Evolutionary conservation across 805 yeast genomes (phyloP), one percentile per base, ranked within the genome.

Genomic region (Ogataea methylovora): DNA sequence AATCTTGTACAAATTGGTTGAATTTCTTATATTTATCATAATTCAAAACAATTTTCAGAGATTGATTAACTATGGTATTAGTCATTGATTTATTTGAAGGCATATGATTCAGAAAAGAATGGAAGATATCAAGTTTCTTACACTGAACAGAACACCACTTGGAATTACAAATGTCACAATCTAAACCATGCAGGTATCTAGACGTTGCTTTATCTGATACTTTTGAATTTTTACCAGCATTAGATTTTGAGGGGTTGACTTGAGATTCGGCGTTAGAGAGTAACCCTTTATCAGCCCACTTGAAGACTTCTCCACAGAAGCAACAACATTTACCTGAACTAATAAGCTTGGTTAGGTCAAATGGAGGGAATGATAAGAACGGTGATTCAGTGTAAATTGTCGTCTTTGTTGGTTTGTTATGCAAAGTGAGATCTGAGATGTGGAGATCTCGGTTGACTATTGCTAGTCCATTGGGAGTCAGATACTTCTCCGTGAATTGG

Each of bases 111-210:
- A 56, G 30, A 4, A 51, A 11, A 1, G 27, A 17, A 35, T 56
- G 61, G 26, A 38, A 44, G 22, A 47, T 41, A 37, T 56, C 60
- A 15, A 47, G 33, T 9, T 45, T 46, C 12, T 48, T 45, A 34
- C 61, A 56, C 14, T 37, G 36, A 13, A 38, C 36, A 20, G 55
- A 51, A 35, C 61, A 56, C 61, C 61, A 56, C 25, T 51, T 40
- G 5, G 37, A 37, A 20, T 42, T 36, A 41, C 61, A 56, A 15
- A 40, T 44, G 29, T 45, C 46, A 30, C 61, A 56, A 34, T 56
- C 61, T 16, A 56, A 38, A 1, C 61, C 61, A 16, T 38, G 49
- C 17, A 56, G 21, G 27, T 43, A 56, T 16, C 61, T 39, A 9
- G 45, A 48, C 4, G 40, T 22, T 9, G 26, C 24, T 9, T 36